Conservation (phyloP, 176 grass and related monocot species). For the Rhynchospora breviuscula region DNA sequence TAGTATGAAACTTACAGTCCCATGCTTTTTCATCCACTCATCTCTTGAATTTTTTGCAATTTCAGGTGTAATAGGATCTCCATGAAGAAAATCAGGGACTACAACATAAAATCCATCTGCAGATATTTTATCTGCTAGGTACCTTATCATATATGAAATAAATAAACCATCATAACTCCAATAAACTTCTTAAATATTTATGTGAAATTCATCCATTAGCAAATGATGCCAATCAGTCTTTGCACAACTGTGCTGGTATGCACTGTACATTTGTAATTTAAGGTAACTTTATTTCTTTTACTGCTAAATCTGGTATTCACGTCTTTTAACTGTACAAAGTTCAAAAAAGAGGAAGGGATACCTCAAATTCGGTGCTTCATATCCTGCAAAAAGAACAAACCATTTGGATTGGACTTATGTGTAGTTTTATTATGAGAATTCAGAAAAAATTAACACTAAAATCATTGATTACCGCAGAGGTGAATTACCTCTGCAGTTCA, state of each 20-base stretch:
- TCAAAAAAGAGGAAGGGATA: neutral
- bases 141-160: conserved; percentile 12
- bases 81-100: conserved; percentile 35
- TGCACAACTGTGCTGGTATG: neutral
- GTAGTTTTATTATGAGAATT: neutral
- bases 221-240: neutral
- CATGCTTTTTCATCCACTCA: conserved; percentile 19
- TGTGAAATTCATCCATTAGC: neutral
- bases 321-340: neutral
- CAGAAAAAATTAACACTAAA: neutral
- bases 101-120: conserved; percentile 30
- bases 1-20: neutral
- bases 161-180: neutral
- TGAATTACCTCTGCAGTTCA: neutral
- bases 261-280: neutral
- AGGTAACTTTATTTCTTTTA: neutral
- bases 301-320: neutral
- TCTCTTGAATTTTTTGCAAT: neutral
- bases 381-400: conserved; percentile 20
- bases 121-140: conserved; percentile 30
- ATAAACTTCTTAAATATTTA: neutral
- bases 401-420: neutral
- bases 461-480: neutral
- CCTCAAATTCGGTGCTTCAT: conserved; percentile 33
- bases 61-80: conserved; percentile 20